Evolutionary conservation across 345 rosid genomes (phyloP).

Genomic region (Zanthoxylum bungeanum): DNA sequence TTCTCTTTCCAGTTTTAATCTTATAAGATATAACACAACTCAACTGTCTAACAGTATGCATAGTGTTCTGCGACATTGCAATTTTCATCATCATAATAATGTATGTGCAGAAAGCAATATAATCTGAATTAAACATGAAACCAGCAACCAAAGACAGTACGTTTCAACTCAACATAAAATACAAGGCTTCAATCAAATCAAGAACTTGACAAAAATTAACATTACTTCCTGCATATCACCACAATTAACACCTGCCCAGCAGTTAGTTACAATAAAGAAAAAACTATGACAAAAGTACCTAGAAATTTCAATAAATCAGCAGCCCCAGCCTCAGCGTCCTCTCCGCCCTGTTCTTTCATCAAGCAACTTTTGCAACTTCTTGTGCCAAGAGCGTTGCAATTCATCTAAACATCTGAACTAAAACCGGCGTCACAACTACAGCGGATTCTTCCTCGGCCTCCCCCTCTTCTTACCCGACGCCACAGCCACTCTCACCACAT

Average conservation of each 20-base stretch:
- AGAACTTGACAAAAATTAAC: conserved; percentile 5
- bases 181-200: no score
- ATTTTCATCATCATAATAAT: neutral
- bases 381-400: neutral
- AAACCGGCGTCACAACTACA: neutral
- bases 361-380: neutral
- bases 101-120: neutral
- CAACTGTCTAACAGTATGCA: neutral
- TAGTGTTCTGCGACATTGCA: neutral
- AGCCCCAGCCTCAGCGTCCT: neutral
- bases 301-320: conserved; percentile 6
- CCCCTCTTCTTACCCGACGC: conserved; percentile 57
- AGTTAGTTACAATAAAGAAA: conserved; percentile 14
- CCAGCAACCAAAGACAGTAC: no score
- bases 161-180: no score
- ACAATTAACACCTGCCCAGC: conserved; percentile 14
- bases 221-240: conserved; percentile 17
- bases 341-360: neutral
- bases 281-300: conserved; percentile 8
- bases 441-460: conserved; percentile 68
- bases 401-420: neutral
- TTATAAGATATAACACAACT: neutral
- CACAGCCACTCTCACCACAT: conserved; percentile 7
- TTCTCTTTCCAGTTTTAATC: neutral
- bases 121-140: no score